These are phyloP conservation scores for Phyllosticta ampelicida DNA, from an alignment of 2,329 filamentous ascomycete genomes.

Conservation along the genomic window DNA sequence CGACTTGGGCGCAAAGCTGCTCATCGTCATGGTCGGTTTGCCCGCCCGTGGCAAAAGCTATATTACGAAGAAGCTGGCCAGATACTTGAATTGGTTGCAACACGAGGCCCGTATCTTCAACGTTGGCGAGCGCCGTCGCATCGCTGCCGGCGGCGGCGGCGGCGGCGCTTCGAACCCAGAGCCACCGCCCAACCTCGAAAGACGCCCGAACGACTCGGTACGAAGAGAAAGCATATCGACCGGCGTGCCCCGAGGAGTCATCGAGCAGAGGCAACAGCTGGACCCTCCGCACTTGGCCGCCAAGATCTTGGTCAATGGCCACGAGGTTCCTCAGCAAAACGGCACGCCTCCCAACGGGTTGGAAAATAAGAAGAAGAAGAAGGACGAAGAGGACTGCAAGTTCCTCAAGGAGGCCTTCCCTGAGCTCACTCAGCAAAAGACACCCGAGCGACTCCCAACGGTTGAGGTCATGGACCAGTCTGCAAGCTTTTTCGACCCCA, in stretches of 20 bases:
- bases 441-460: slow-evolving; percentile 19
- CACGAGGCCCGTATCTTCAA: slow-evolving; percentile 97
- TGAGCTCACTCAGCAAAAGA: slow-evolving; percentile 16
- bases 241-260: slow-evolving; percentile 13
- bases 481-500: slow-evolving; percentile 62
- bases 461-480: slow-evolving; percentile 67
- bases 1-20: slow-evolving; percentile 91
- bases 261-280: slow-evolving; percentile 15
- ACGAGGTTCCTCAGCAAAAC: slow-evolving; percentile 31
- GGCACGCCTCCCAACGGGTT: slow-evolving; percentile 19
- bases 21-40: slow-evolving; percentile 96
- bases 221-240: slow-evolving; percentile 16
- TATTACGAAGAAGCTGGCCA: slow-evolving; percentile 94
- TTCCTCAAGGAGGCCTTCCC: slow-evolving; percentile 26
- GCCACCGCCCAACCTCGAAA: slow-evolving; percentile 1
- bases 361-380: slow-evolving; percentile 22
- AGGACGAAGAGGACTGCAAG: slow-evolving; percentile 10
- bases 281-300: slow-evolving; percentile 31
- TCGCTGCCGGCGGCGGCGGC: slow-evolving; percentile 59
- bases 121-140: slow-evolving; percentile 79
- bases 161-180: slow-evolving; percentile 16
- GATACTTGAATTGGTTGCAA: slow-evolving; percentile 94
- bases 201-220: slow-evolving; percentile 5
- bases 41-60: slow-evolving; percentile 96
- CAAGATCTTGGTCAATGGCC: slow-evolving; percentile 49